phyloP scores from a whole-genome alignment of 257 asterid genomes.

The Nicotiana tomentosiformis region DNA sequence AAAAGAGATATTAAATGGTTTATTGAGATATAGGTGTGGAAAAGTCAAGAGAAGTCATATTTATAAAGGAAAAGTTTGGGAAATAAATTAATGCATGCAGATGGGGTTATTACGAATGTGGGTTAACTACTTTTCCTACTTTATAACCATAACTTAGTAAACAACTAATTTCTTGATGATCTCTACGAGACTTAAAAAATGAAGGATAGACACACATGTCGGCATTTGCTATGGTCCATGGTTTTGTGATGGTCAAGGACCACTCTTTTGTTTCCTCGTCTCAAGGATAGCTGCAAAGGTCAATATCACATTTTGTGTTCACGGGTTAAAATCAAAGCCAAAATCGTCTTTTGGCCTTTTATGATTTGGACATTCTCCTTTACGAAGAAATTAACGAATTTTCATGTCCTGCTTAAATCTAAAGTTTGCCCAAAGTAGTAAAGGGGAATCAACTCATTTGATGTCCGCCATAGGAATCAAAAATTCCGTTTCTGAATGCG shows the following conservation, averaged over 20 bases:
- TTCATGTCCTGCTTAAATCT: not conserved
- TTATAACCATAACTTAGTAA: not conserved
- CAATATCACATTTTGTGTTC: not conserved
- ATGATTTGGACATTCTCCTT: not conserved
- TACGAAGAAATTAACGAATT: not conserved
- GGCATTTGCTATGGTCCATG: not conserved
- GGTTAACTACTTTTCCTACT: constrained; percentile 37
- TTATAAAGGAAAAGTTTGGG: constrained; percentile 11
- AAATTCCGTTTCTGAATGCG: no score
- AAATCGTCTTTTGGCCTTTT: not conserved
- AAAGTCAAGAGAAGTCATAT: not conserved
- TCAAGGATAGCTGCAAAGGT: not conserved
- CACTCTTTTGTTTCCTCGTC: not conserved
- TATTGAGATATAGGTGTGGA: no score
- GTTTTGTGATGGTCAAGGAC: not conserved
- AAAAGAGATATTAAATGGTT: no score
- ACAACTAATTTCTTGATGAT: not conserved
- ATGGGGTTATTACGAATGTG: constrained; percentile 15
- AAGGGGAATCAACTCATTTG: not conserved
- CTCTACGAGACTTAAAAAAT: not conserved
- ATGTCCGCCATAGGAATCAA: not conserved
- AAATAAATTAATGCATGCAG: not conserved
- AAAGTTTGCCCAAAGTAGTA: not conserved
- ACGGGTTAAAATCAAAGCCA: not conserved
- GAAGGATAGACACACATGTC: not conserved